Evolutionary conservation across 2,329 filamentous ascomycete species (phyloP), one percentile per base, ranked within the genome.

Genomic region (Sphaerulina vaccinii): DNA sequence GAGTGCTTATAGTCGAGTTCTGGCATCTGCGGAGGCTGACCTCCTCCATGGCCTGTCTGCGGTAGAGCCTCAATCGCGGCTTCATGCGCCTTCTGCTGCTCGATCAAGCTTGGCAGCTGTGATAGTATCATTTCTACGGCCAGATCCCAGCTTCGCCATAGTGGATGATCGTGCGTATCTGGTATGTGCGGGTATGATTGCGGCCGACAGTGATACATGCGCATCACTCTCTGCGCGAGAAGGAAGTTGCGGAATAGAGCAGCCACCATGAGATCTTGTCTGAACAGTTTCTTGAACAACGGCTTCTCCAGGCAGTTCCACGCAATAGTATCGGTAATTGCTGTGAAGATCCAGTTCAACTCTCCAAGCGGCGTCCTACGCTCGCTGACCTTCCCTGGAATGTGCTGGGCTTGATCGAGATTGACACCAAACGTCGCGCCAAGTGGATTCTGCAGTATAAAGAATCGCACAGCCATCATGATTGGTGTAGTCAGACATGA

Each of bases 311-410:
- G 75, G 4, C 90, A 95, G 24, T 95, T 97, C 93, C 93, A 99
- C 0, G 93, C 93, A 64, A 99, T 99, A 1, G 92, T 97, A 68
- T 99, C 93, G 0, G 93, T 99, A 59, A 99, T 97, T 49, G 93
- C 93, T 0, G 93, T 99, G 67, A 99, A 97, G 29, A 99, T 99
- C 93, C 93, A 99, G 66, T 99, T 99, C 11, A 99, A 77, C 73
- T 99, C 93, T 56, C 93, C 93, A 27, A 99, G 79, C 7, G 93
- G 93, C 43, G 93, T 97, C 65, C 93, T 81, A 54, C 93, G 82
- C 71, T 99, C 93, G 66, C 96, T 92, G 36, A 97, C 81, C 56
- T 90, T 85, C 27, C 93, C 93, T 2, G 92, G 91, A 15, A 99
- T 86, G 64, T 90, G 88, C 70, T 90, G 87, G 36, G 92, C 91